Evolutionary conservation across 2,329 filamentous ascomycete species (phyloP).

Genomic region (Cadophora sp.): DNA sequence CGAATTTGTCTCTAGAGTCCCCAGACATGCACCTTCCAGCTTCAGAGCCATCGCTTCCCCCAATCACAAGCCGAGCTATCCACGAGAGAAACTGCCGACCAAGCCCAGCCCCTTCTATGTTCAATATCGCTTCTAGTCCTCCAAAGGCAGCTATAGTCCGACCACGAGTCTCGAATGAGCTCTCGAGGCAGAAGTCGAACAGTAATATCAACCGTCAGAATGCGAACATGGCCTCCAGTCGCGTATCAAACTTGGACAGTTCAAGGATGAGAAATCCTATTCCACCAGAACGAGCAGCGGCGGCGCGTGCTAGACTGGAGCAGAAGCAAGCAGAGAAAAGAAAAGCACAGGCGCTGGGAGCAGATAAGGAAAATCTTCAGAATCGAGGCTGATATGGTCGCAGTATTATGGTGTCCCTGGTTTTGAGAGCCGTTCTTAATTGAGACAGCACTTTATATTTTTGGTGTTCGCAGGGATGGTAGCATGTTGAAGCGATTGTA

Average conservation of each 20-base stretch:
- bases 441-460: conserved; percentile 6
- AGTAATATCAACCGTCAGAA: conserved; percentile 26
- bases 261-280: conserved; percentile 37
- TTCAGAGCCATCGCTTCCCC: conserved; percentile 31
- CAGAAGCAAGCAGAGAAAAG: conserved; percentile 44
- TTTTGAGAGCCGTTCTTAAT: conserved; percentile 1
- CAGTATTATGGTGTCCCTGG: not conserved
- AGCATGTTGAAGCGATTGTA: conserved; percentile 16
- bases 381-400: conserved; percentile 22
- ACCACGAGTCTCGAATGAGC: conserved; percentile 29
- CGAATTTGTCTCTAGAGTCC: conserved; percentile 32
- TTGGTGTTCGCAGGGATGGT: not conserved
- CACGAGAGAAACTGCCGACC: conserved; percentile 32
- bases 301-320: conserved; percentile 45
- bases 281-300: conserved; percentile 45
- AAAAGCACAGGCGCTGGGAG: conserved; percentile 28
- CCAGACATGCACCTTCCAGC: conserved; percentile 32
- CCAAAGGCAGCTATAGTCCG: conserved; percentile 37
- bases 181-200: conserved; percentile 30
- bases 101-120: conserved; percentile 42
- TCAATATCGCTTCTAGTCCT: conserved; percentile 42
- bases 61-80: conserved; percentile 25
- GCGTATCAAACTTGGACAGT: conserved; percentile 32
- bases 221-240: conserved; percentile 30
- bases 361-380: conserved; percentile 39